These are phyloP conservation scores for Gossypium turneri DNA, from an alignment of 345 rosid genomes.

Conservation along the genomic window DNA sequence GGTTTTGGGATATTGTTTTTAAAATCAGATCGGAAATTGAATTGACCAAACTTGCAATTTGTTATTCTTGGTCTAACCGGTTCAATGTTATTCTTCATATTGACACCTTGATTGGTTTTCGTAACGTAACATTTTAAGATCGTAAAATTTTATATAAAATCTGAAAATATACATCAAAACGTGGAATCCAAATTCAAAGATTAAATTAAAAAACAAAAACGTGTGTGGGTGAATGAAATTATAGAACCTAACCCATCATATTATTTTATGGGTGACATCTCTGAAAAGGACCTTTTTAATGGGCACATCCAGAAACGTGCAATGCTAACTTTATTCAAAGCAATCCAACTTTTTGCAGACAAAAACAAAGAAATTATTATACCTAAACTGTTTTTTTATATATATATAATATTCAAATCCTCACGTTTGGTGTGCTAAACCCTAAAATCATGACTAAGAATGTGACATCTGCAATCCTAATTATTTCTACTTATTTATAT, in stretches of 20 bases:
- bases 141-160: too few species aligned
- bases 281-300: neutral
- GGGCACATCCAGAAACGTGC: neutral
- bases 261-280: neutral
- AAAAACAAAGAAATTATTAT: neutral
- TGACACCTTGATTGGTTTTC: too few species aligned
- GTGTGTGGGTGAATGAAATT: neutral
- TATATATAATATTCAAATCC: neutral
- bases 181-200: too few species aligned
- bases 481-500: too few species aligned
- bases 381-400: neutral
- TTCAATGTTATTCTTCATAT: too few species aligned
- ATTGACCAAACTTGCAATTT: too few species aligned
- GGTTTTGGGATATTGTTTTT: too few species aligned
- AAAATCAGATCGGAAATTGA: too few species aligned
- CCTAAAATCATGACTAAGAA: neutral
- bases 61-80: accelerated
- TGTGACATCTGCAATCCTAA: too few species aligned
- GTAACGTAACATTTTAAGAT: too few species aligned
- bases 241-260: neutral
- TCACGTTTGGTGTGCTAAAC: neutral
- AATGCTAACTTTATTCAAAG: neutral
- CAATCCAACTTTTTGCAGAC: neutral
- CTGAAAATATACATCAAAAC: too few species aligned
- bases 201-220: too few species aligned